Evolutionary conservation across 768 basidiomycete genomes (phyloP), one percentile per base, ranked within the genome.

Genomic region (Lentinula edodes): DNA sequence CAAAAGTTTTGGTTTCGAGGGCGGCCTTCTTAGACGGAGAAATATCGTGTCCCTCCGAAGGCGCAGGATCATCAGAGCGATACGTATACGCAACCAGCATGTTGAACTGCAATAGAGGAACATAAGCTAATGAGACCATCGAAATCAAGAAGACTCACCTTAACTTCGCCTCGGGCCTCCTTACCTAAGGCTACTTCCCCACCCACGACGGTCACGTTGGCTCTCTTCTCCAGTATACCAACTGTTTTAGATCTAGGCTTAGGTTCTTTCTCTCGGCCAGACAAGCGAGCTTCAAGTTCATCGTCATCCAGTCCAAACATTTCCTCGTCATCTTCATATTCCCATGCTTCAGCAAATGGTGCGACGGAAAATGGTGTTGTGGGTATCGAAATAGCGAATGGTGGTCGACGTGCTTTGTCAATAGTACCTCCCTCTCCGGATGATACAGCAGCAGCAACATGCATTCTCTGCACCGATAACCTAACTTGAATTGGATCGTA

Each of bases 271-370:
- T 82, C 78, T 63, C 73, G 70, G 43, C 75, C 70, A 63, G 78
- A 66, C 68, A 78, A 63, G 41, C 70, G 63, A 36, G 72, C 38
- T 68, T 75, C 66, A 35, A 66, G 66, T 10, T 73, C 65, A 60
- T 74, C 75, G 50, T 78, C 79, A 9, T 82, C 80, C 23, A 78
- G 76, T 41, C 83, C 85, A 67, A 89, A 88, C 90, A 92, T 91
- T 48, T 93, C 94, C 61, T 96, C 94, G 62, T 95, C 95, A 58
- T 97, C 96, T 36, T 97, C 96, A 64, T 95, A 97, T 72, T 98
- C 95, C 96, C 96, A 98, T 38, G 93, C 93, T 71, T 98, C 97
- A 16, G 93, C 93, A 69, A 90, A 95, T 2, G 96, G 91, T 13
- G 90, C 87, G 52, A 98, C 85, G 5, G 90, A 78, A 70, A 99